Conservation (phyloP, 805 yeast species). For the Tetrapisispora fleetii region DNA sequence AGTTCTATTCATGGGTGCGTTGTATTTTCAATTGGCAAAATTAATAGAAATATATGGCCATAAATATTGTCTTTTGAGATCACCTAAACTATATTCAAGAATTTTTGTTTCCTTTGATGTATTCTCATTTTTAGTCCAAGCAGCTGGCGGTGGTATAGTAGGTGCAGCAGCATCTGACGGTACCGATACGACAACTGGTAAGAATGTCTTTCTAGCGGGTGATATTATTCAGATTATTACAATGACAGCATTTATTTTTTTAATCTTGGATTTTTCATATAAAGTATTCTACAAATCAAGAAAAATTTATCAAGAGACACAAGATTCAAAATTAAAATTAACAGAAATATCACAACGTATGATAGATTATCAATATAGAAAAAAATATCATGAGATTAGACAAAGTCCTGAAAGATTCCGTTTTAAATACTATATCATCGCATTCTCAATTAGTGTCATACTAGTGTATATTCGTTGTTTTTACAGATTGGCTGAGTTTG, state of each 20-base stretch:
- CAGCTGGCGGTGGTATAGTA: slow-evolving; percentile 68
- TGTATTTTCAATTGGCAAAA: slow-evolving; percentile 64
- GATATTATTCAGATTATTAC: slow-evolving; percentile 65
- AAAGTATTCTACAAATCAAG: slow-evolving; percentile 29
- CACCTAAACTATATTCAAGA: slow-evolving; percentile 35
- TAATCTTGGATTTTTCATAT: slow-evolving; percentile 40
- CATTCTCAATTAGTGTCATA: slow-evolving; percentile 38
- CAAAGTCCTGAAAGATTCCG: slow-evolving; percentile 15
- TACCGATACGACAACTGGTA: slow-evolving; percentile 19
- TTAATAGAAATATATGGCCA: slow-evolving; percentile 52
- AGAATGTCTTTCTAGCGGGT: slow-evolving; percentile 59
- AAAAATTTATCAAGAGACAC: slow-evolving; percentile 14
- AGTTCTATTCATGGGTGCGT: slow-evolving; percentile 75
- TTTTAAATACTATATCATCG: slow-evolving; percentile 38
- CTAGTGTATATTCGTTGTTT: slow-evolving; percentile 57
- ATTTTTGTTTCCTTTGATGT: slow-evolving; percentile 61
- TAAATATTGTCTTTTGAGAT: slow-evolving; percentile 35
- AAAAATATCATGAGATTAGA: slow-evolving; percentile 22
- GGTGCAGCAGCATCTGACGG: slow-evolving; percentile 33
- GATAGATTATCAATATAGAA: slow-evolving; percentile 19
- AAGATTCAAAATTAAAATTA: slow-evolving; percentile 8
- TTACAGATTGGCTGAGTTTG: slow-evolving; percentile 63
- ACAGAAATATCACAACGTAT: slow-evolving; percentile 13
- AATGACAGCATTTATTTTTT: slow-evolving; percentile 48
- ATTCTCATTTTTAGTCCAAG: slow-evolving; percentile 56